These are phyloP conservation scores for Gilbertella persicaria DNA, from an alignment of 371 early-diverging fungal genomes.

Conservation along the genomic window DNA sequence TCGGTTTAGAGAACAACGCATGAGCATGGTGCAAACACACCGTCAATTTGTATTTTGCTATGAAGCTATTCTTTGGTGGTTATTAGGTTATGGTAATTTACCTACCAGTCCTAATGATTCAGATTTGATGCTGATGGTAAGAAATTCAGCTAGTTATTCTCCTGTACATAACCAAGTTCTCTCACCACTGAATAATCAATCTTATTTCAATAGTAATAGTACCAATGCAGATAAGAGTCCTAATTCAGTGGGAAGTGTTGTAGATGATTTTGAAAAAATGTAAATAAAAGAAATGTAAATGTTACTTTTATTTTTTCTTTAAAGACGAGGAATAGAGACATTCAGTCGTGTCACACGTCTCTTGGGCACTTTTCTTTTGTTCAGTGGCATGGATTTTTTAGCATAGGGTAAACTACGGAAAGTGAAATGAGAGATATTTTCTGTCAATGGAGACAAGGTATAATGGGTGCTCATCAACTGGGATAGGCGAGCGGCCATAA, in stretches of 20 bases:
- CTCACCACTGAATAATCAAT: neutral
- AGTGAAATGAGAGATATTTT: conserved; percentile 72
- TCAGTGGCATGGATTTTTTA: conserved; percentile 13
- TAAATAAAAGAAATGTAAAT: conserved; percentile 1
- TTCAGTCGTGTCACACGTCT: conserved; percentile 39
- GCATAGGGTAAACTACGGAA: conserved; percentile 68
- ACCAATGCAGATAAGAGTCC: neutral
- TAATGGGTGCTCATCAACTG: conserved; percentile 78
- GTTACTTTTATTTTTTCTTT: conserved; percentile 3
- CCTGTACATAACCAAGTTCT: neutral
- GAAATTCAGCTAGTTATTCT: neutral
- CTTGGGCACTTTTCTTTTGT: conserved; percentile 42
- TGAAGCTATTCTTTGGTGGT: conserved; percentile 69
- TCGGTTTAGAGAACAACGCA: conserved; percentile 72
- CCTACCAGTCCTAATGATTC: neutral
- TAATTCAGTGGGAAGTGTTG: conserved; percentile 13
- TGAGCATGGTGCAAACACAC: conserved; percentile 82
- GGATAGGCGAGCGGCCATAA: conserved; percentile 80
- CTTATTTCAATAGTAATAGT: neutral
- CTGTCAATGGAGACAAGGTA: conserved; percentile 83
- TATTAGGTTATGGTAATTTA: conserved; percentile 28
- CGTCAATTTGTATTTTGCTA: conserved; percentile 88
- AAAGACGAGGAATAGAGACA: conserved; percentile 10
- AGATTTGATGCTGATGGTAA: neutral
- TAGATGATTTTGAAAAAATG: conserved; percentile 13